Base-by-base conservation (phyloP, 176 grass and related monocot genomes). In the Areca catechu region DNA sequence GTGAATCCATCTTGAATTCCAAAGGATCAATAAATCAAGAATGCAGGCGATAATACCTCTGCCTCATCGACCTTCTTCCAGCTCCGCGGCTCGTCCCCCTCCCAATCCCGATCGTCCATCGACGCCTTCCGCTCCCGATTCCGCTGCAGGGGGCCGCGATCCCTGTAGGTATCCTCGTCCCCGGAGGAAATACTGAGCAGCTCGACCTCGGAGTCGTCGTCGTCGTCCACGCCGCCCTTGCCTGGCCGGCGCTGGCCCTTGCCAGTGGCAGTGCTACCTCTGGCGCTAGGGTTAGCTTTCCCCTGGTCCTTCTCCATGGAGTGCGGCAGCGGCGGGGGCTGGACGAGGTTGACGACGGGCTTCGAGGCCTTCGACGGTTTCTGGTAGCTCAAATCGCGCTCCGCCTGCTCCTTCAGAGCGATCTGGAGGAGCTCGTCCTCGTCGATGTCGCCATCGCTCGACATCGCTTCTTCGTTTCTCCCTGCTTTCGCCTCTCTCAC, bases 361-460 rank as follows among this genome's bases (percentile, higher is more conserved):
- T 87, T 96, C 23, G 68, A 66, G 16, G 75, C 71, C 53, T 56
- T 76, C 10, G 75, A 57, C 20, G 77, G 92, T 53, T 79, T 85
- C 83, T 90, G 78, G 78, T 97, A 89, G 83, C 69, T 91, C 50
- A 97, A 77, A 71, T 97, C 87, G 49, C 92, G 72, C 68, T 83
- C 74, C 20, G 87, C 86, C 54, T 97, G 92, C 78, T 97, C 92
- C 83, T 78, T 85, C 51, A 97, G 74, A 10, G 92, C 92, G 49
- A 91, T 97, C 80, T 97, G 92, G 60, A 97, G 92, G 68, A 95
- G 90, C 73, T 89, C 85, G 75, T 95, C 90, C 74, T 95, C 85
- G 68, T 95, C 90, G 21, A 89, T 64, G 29, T 95, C 91, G 80
- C 91, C 86, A 74, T 86, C 83, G 71, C 86, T 90, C 75, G 81